phyloP scores from a whole-genome alignment of 2,329 filamentous ascomycete species.

The Ophiostoma perfectum region DNA sequence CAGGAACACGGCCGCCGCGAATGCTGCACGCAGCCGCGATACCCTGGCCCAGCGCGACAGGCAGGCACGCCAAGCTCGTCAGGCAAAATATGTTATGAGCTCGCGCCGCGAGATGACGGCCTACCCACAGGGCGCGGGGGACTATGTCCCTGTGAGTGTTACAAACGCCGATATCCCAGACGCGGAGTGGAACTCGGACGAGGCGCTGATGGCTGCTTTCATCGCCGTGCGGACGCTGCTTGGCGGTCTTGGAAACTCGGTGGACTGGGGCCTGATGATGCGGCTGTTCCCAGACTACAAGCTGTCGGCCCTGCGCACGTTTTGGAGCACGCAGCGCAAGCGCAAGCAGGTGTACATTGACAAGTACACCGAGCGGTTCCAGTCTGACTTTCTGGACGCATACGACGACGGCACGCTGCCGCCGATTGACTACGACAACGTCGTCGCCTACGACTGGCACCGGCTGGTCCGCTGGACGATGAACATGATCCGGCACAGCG shows the following conservation, averaged over 20 bases:
- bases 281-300: conserved; percentile 51
- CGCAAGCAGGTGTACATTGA: conserved; percentile 50
- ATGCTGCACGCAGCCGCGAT: not conserved
- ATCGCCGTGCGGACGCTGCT: conserved; percentile 53
- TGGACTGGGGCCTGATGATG: conserved; percentile 57
- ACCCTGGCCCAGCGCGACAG: conserved; percentile 5
- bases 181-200: conserved; percentile 40
- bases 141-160: conserved; percentile 31
- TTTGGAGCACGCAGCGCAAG: conserved; percentile 50
- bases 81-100: conserved; percentile 30
- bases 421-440: conserved; percentile 57
- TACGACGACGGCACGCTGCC: conserved; percentile 59
- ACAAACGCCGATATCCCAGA: not conserved
- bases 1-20: not conserved
- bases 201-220: conserved; percentile 50
- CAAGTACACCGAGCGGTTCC: conserved; percentile 57
- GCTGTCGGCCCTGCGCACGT: conserved; percentile 47
- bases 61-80: conserved; percentile 18
- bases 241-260: conserved; percentile 53
- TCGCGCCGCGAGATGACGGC: conserved; percentile 32
- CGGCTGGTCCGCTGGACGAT: conserved; percentile 62
- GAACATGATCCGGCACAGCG: conserved; percentile 44
- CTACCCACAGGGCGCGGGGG: conserved; percentile 33
- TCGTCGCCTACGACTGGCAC: conserved; percentile 63
- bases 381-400: conserved; percentile 58